phyloP scores from a whole-genome alignment of 106 monocot species.

The Platanthera guangdongensis region DNA sequence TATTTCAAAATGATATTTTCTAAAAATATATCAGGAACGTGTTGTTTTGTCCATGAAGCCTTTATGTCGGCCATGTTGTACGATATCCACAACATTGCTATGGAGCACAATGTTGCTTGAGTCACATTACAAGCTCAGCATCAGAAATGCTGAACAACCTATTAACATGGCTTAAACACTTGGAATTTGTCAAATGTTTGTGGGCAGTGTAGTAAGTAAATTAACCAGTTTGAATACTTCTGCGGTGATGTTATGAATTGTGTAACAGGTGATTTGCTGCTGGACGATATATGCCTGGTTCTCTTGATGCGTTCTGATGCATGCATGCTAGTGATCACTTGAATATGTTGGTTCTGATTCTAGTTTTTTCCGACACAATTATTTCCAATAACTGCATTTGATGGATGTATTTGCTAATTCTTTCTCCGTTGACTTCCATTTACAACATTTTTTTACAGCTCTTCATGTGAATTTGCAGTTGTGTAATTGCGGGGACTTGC shows the following conservation, averaged over 20 bases:
- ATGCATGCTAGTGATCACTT: not conserved
- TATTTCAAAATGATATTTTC: too few species aligned
- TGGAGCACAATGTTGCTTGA: not conserved
- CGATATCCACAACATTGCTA: not conserved
- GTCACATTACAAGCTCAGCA: not conserved
- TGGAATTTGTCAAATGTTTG: not conserved
- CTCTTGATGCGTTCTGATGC: not conserved
- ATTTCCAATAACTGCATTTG: not conserved
- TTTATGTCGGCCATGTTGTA: too few species aligned
- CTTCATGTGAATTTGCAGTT: not conserved
- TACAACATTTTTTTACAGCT: not conserved
- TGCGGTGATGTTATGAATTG: not conserved
- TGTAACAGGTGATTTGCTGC: too few species aligned
- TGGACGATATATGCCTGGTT: not conserved
- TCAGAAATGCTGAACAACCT: not conserved
- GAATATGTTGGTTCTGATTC: not conserved
- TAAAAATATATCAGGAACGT: too few species aligned
- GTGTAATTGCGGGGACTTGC: not conserved
- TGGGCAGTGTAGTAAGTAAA: not conserved
- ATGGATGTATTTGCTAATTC: not conserved
- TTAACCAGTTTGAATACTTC: not conserved
- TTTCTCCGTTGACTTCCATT: not conserved
- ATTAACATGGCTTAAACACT: not conserved
- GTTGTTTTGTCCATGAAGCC: too few species aligned
- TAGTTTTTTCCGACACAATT: not conserved